These are phyloP conservation scores for Mycena leptocephala DNA, from an alignment of 768 basidiomycete species.

Conservation along the genomic window DNA sequence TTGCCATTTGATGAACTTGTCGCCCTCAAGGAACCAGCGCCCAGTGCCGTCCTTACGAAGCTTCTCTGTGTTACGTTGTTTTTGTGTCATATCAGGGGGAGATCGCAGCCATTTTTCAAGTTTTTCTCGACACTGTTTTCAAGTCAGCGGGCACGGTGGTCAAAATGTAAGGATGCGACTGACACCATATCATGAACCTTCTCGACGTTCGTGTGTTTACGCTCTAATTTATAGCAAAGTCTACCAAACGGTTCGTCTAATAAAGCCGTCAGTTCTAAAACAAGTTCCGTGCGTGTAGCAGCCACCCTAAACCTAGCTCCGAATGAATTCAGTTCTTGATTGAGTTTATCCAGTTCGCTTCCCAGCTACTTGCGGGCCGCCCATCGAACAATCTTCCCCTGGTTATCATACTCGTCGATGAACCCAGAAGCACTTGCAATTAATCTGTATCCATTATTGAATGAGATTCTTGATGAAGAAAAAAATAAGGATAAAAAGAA, in stretches of 20 bases:
- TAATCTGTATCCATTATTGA: not conserved
- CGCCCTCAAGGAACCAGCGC: not conserved
- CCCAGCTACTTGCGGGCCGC: not conserved
- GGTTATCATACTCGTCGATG: not conserved
- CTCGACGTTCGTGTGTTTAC: not conserved
- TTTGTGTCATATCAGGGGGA: conserved; percentile 2
- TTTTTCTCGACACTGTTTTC: not conserved
- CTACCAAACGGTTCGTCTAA: conserved; percentile 18
- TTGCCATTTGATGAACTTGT: conserved; percentile 4
- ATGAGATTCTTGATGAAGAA: no score
- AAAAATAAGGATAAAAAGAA: not conserved
- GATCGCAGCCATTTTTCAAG: conserved; percentile 11
- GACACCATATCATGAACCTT: not conserved
- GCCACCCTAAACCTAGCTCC: conserved; percentile 12
- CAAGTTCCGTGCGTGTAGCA: not conserved
- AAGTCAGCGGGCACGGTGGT: not conserved
- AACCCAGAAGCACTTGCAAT: not conserved
- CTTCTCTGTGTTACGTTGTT: not conserved
- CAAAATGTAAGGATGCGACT: not conserved
- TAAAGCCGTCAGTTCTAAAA: not conserved
- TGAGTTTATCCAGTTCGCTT: not conserved
- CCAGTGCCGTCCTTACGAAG: conserved; percentile 14
- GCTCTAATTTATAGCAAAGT: not conserved
- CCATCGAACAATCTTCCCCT: no score
- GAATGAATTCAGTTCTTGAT: conserved; percentile 7